Percentiles rank a stretch among this genome's conserved stretches.
phyloP scores from a whole-genome alignment of 2,329 filamentous ascomycete species.

The Pyrenophora teres region DNA sequence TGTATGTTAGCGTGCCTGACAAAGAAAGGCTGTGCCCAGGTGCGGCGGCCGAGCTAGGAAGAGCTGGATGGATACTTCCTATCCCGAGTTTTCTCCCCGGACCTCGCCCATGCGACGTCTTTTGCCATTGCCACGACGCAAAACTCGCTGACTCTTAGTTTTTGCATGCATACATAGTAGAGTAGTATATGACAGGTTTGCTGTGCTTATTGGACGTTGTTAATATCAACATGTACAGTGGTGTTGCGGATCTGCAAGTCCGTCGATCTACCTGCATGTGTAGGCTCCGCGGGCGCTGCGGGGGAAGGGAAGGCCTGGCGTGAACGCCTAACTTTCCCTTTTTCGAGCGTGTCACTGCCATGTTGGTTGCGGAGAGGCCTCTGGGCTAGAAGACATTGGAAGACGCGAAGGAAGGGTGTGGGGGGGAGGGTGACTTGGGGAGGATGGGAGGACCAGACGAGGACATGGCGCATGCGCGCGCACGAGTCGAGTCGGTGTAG shows the following conservation, averaged over 20 bases:
- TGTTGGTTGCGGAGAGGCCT: conserved; percentile 15
- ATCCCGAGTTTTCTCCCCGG: conserved; percentile 6
- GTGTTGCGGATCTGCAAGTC: conserved; percentile 16
- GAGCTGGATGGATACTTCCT: conserved; percentile 11
- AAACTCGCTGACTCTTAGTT: neutral
- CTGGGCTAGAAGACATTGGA: conserved; percentile 16
- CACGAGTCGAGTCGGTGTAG: conserved; percentile 9
- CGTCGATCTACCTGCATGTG: conserved; percentile 20
- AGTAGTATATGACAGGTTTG: neutral
- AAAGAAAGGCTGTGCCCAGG: neutral
- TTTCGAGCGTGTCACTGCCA: conserved; percentile 4
- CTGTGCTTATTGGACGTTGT: conserved; percentile 3
- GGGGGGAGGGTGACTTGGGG: neutral
- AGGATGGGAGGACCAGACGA: neutral
- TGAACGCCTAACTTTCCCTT: conserved; percentile 17
- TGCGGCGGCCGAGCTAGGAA: neutral
- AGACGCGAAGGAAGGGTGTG: neutral
- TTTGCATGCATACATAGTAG: neutral
- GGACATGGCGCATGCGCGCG: neutral
- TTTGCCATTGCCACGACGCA: neutral
- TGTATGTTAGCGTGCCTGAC: no score
- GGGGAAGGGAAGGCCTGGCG: conserved; percentile 8
- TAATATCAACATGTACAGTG: neutral
- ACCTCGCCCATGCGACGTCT: neutral
- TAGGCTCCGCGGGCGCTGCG: conserved; percentile 12